These are phyloP conservation scores for Kwoniella europaea DNA, from an alignment of 768 basidiomycete species.

Conservation along the genomic window DNA sequence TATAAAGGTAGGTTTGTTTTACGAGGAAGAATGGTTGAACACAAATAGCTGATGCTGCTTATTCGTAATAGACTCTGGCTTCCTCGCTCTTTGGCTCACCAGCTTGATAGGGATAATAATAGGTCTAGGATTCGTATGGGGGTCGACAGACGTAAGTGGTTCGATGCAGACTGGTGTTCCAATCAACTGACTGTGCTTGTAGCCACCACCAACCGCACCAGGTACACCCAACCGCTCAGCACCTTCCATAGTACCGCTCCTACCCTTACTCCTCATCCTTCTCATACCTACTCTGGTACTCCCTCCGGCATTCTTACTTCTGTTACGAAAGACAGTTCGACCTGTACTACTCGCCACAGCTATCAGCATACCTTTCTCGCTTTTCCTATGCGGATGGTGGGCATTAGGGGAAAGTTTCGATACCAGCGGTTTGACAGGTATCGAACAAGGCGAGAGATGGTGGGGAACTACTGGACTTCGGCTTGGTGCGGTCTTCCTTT, in stretches of 20 bases:
- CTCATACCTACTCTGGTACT: constrained; percentile 45
- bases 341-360: constrained; percentile 71
- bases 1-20: constrained; percentile 54
- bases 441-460: constrained; percentile 48
- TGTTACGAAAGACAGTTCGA: constrained; percentile 78
- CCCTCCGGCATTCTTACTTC: constrained; percentile 55
- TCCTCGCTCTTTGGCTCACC: constrained; percentile 53
- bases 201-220: constrained; percentile 38
- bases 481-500: constrained; percentile 75
- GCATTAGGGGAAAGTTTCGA: constrained; percentile 55
- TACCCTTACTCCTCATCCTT: constrained; percentile 50
- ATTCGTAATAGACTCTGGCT: constrained; percentile 43
- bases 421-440: constrained; percentile 33
- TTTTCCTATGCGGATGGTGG: constrained; percentile 56
- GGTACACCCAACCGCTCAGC: constrained; percentile 35
- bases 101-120: constrained; percentile 50
- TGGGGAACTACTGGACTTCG: constrained; percentile 66
- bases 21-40: too few relatives aligned
- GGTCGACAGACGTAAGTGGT: constrained; percentile 51
- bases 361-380: constrained; percentile 53
- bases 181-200: background rate
- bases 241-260: constrained; percentile 52
- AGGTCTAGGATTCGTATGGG: constrained; percentile 56
- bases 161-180: background rate
- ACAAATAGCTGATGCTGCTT: constrained; percentile 2